Conservation (phyloP, 179 eudicot genomes). For the Beta macrorhiza region DNA sequence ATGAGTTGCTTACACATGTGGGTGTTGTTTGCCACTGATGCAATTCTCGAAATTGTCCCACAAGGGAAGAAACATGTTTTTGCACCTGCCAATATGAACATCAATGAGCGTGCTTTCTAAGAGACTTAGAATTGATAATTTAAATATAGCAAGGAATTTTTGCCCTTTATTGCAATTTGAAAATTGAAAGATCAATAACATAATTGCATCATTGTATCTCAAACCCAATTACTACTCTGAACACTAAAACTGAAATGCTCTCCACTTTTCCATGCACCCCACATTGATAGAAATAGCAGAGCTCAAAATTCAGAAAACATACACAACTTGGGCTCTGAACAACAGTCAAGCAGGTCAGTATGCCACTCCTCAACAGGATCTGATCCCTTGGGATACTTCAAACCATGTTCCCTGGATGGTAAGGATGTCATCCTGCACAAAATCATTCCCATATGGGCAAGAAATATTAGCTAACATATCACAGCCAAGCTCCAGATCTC, state of each 20-base stretch:
- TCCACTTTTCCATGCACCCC: neutral
- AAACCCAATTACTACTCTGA: neutral
- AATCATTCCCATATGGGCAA: constrained; percentile 4
- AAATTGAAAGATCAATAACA: neutral
- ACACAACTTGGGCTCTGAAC: constrained; percentile 35
- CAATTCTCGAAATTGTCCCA: constrained; percentile 66
- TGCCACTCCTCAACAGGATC: constrained; percentile 31
- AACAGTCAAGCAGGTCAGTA: constrained; percentile 39
- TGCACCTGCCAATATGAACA: constrained; percentile 45
- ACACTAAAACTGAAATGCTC: neutral
- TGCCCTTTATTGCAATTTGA: neutral
- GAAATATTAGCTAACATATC: neutral
- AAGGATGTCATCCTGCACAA: constrained; percentile 18
- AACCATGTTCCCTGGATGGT: constrained; percentile 5
- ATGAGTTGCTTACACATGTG: constrained; percentile 51
- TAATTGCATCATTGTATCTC: neutral
- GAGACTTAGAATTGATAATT: neutral
- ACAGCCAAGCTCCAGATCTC: neutral
- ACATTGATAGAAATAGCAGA: neutral
- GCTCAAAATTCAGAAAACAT: constrained; percentile 13
- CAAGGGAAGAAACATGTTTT: constrained; percentile 66
- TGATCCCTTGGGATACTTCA: constrained; percentile 12
- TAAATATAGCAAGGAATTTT: neutral
- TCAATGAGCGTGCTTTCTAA: neutral
- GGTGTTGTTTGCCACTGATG: constrained; percentile 49